Percentiles rank a stretch among this genome's conserved stretches.
Evolutionary conservation across 2,329 filamentous ascomycete species (phyloP).

Genomic region (Cercospora canescens): DNA sequence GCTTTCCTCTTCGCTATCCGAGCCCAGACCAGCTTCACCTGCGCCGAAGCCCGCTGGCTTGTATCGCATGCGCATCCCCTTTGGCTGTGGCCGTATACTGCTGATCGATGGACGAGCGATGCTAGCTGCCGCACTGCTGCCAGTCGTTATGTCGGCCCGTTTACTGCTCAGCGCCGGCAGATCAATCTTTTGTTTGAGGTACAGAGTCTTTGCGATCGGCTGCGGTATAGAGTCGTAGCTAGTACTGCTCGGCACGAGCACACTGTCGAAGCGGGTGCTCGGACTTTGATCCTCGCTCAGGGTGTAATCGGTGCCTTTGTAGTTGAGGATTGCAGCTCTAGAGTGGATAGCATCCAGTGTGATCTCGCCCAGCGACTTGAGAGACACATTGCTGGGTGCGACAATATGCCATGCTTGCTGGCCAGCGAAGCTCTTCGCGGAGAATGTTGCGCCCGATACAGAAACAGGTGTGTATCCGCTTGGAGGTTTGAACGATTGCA

Average conservation of each 20-base stretch:
- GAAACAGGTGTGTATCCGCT: constrained; percentile 50
- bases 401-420: constrained; percentile 84
- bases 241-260: constrained; percentile 27
- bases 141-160: constrained; percentile 43
- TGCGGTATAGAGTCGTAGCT: constrained; percentile 41
- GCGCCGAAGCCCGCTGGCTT: constrained; percentile 62
- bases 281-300: constrained; percentile 21
- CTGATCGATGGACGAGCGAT: constrained; percentile 52
- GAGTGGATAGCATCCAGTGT: constrained; percentile 59
- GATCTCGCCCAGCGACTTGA: constrained; percentile 65
- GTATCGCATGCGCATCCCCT: constrained; percentile 66
- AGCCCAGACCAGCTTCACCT: constrained; percentile 46
- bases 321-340: constrained; percentile 58
- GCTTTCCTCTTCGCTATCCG: constrained; percentile 41
- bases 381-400: constrained; percentile 67
- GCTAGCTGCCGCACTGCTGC: constrained; percentile 42
- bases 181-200: constrained; percentile 63
- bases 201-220: constrained; percentile 60
- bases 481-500: constrained; percentile 35
- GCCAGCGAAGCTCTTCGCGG: constrained; percentile 55
- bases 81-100: constrained; percentile 63
- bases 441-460: constrained; percentile 53
- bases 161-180: constrained; percentile 47
- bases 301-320: constrained; percentile 63
- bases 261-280: constrained; percentile 18